Percentiles rank a stretch among this genome's conserved stretches.
These are phyloP conservation scores for Schizopora paradoxa DNA, from an alignment of 1,284 basidiomycete species.

Conservation along the genomic window DNA sequence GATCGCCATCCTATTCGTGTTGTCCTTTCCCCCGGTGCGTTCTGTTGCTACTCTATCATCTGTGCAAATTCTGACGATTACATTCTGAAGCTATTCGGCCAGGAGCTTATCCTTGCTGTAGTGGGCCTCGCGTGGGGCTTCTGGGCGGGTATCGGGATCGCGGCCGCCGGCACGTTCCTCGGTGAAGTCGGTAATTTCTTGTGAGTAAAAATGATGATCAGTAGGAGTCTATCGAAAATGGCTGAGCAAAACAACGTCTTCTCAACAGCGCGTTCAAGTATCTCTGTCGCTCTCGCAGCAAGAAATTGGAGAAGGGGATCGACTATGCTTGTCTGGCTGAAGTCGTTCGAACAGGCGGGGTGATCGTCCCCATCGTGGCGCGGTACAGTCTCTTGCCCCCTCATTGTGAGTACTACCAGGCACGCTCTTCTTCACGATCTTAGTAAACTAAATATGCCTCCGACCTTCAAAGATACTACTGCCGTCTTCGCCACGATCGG, in stretches of 20 bases:
- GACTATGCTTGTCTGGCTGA: constrained; percentile 59
- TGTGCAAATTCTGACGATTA: neutral
- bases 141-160: constrained; percentile 48
- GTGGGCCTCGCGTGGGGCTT: constrained; percentile 72
- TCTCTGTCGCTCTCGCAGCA: constrained; percentile 39
- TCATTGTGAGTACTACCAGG: constrained; percentile 37
- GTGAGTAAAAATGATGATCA: constrained; percentile 9
- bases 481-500: constrained; percentile 63
- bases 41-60: constrained; percentile 28
- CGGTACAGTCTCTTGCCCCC: constrained; percentile 60
- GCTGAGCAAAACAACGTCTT: neutral
- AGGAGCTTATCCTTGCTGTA: constrained; percentile 69
- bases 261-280: constrained; percentile 39
- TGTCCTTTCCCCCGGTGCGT: constrained; percentile 31
- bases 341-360: constrained; percentile 60
- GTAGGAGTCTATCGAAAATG: neutral
- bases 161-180: constrained; percentile 28
- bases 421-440: neutral
- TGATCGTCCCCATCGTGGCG: constrained; percentile 54
- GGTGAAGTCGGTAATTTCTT: constrained; percentile 32
- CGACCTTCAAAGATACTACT: constrained; percentile 42
- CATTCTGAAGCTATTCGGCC: constrained; percentile 53
- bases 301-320: constrained; percentile 51
- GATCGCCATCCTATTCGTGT: constrained; percentile 35
- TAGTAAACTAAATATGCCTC: too few relatives aligned